A percentile compares a stretch with the other conserved stretches of the same genome.
phyloP scores from a whole-genome alignment of 2,329 filamentous ascomycete genomes.

The Arthrobotrys sinensis region DNA sequence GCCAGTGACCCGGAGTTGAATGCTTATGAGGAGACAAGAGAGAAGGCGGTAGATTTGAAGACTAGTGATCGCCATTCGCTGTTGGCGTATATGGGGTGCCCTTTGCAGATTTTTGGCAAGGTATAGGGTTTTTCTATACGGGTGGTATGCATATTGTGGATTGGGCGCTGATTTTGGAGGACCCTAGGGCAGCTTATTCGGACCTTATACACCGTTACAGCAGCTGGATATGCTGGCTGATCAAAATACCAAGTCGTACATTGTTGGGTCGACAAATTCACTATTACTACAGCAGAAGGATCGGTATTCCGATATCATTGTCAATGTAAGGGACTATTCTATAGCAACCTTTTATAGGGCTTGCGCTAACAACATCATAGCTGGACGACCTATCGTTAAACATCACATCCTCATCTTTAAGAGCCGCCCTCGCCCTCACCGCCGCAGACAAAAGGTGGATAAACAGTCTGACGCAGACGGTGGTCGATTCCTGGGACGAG shows the following conservation, averaged over 20 bases:
- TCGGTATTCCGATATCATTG: constrained; percentile 93
- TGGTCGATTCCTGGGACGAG: constrained; percentile 97
- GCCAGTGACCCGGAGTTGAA: constrained; percentile 95
- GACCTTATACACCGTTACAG: constrained; percentile 95
- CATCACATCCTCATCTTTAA: constrained; percentile 84
- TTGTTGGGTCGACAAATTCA: constrained; percentile 97
- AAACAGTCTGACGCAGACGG: constrained; percentile 91
- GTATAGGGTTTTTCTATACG: constrained; percentile 68
- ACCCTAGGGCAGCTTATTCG: constrained; percentile 86
- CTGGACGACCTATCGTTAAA: constrained; percentile 90
- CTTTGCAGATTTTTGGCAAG: constrained; percentile 94
- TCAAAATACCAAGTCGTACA: constrained; percentile 94
- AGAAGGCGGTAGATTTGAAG: constrained; percentile 85
- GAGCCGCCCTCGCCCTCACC: constrained; percentile 82
- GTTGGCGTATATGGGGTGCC: constrained; percentile 92
- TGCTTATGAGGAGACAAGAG: constrained; percentile 81
- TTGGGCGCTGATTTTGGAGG: constrained; percentile 33
- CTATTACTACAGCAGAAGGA: constrained; percentile 94
- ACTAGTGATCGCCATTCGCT: constrained; percentile 93
- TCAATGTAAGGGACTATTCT: constrained; percentile 74
- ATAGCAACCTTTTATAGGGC: neutral
- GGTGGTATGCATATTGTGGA: constrained; percentile 21
- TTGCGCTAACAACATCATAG: constrained; percentile 64
- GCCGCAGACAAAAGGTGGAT: constrained; percentile 95
- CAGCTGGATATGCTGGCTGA: constrained; percentile 95